These are phyloP conservation scores for Boechera retrofracta DNA, from an alignment of 345 rosid genomes.

Conservation along the genomic window DNA sequence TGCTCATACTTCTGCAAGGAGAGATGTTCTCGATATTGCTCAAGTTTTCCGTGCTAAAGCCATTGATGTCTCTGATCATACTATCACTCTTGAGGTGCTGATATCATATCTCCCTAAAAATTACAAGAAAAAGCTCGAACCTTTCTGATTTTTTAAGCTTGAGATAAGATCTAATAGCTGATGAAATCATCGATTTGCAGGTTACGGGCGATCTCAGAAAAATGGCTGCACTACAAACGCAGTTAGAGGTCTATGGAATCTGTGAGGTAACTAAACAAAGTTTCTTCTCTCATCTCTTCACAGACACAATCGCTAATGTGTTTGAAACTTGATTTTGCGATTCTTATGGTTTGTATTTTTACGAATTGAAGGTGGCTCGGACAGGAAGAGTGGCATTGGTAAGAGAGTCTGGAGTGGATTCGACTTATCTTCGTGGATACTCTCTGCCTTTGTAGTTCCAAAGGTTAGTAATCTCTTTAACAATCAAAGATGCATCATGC, in stretches of 20 bases:
- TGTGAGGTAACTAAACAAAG: slow-evolving; percentile 56
- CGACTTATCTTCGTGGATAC: slow-evolving; percentile 66
- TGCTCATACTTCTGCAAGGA: slow-evolving; percentile 62
- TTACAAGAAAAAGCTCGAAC: not conserved
- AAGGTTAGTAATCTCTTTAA: slow-evolving; percentile 25
- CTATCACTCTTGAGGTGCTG: slow-evolving; percentile 72
- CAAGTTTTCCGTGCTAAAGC: slow-evolving; percentile 67
- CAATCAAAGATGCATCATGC: slow-evolving; percentile 14
- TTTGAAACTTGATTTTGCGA: slow-evolving; percentile 2
- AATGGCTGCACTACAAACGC: slow-evolving; percentile 68
- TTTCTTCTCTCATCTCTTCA: not conserved
- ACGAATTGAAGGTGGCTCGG: slow-evolving; percentile 66
- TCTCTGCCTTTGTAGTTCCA: slow-evolving; percentile 58
- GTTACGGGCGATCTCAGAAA: slow-evolving; percentile 67
- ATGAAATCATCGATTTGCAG: slow-evolving; percentile 45
- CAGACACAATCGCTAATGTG: not conserved
- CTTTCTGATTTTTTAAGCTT: slow-evolving; percentile 1
- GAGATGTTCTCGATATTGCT: slow-evolving; percentile 78
- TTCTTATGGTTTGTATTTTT: slow-evolving; percentile 15
- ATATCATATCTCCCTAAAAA: slow-evolving; percentile 20
- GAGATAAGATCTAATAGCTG: slow-evolving; percentile 28
- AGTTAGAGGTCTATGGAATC: slow-evolving; percentile 66
- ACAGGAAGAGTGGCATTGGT: slow-evolving; percentile 77
- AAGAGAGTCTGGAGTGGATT: slow-evolving; percentile 78
- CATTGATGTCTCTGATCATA: slow-evolving; percentile 76